Evolutionary conservation across 352 stramenopile species (phyloP).

Genomic region (Plasmopara viticola): DNA sequence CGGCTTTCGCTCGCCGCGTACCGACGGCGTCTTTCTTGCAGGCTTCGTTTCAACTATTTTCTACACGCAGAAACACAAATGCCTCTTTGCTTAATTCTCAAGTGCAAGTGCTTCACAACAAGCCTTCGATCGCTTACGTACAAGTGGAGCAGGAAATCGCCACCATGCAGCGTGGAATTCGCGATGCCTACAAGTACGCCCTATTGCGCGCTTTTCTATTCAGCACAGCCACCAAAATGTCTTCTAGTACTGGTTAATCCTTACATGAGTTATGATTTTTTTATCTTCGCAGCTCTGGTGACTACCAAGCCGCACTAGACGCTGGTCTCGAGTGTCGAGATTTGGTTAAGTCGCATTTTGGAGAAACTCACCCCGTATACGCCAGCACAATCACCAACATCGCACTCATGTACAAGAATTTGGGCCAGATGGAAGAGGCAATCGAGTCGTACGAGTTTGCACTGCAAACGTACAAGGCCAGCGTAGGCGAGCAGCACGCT

Average conservation of each 20-base stretch:
- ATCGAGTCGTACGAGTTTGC: slow-evolving; percentile 79
- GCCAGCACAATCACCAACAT: slow-evolving; percentile 84
- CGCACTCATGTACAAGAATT: slow-evolving; percentile 84
- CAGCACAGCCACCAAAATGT: not conserved
- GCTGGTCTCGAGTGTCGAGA: slow-evolving; percentile 64
- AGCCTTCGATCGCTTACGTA: slow-evolving; percentile 44
- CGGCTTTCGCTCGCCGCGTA: slow-evolving; percentile 8
- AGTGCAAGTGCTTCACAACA: slow-evolving; percentile 64
- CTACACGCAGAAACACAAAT: slow-evolving; percentile 9
- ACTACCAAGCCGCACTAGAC: slow-evolving; percentile 63
- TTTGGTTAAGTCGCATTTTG: slow-evolving; percentile 65
- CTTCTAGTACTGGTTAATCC: not conserved
- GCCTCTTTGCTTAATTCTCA: slow-evolving; percentile 15
- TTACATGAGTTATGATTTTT: slow-evolving; percentile 22
- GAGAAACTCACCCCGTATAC: slow-evolving; percentile 71
- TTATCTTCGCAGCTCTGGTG: slow-evolving; percentile 33
- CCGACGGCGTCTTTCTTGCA: slow-evolving; percentile 3
- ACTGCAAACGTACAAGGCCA: slow-evolving; percentile 74
- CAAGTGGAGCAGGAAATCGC: slow-evolving; percentile 77
- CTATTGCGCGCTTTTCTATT: slow-evolving; percentile 4
- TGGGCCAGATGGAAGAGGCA: slow-evolving; percentile 65
- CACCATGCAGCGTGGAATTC: slow-evolving; percentile 74
- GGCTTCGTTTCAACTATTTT: not conserved
- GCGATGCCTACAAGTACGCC: slow-evolving; percentile 71
- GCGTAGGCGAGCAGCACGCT: slow-evolving; percentile 71